phyloP scores from a whole-genome alignment of 2,329 filamentous ascomycete species.

The Pestalotiopsis sp. region DNA sequence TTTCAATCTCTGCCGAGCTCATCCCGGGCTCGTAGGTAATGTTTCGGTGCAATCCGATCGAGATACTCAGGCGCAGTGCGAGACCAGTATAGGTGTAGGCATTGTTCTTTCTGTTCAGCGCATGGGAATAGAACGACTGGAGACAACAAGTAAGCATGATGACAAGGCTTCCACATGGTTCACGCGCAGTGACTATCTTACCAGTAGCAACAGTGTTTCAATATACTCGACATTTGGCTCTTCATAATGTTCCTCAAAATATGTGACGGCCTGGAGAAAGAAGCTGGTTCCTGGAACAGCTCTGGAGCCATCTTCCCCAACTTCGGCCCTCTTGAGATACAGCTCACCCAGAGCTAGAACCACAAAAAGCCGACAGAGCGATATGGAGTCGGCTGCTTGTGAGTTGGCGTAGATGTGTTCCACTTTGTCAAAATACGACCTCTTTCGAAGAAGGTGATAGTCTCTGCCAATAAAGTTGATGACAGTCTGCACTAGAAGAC shows the following conservation, averaged over 20 bases:
- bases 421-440: slow-evolving; percentile 29
- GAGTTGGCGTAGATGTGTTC: slow-evolving; percentile 30
- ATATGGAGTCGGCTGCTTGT: slow-evolving; percentile 13
- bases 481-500: slow-evolving; percentile 36
- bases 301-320: slow-evolving; percentile 15
- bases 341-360: slow-evolving; percentile 19
- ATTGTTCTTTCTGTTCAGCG: slow-evolving; percentile 38
- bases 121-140: slow-evolving; percentile 35
- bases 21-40: slow-evolving; percentile 27
- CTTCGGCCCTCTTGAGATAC: slow-evolving; percentile 17
- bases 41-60: slow-evolving; percentile 38
- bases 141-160: slow-evolving; percentile 1
- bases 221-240: slow-evolving; percentile 36
- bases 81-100: slow-evolving; percentile 36
- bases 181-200: slow-evolving; percentile 17
- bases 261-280: slow-evolving; percentile 32
- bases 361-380: slow-evolving; percentile 17
- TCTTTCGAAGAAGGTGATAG: slow-evolving; percentile 36
- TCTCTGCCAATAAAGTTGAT: slow-evolving; percentile 33
- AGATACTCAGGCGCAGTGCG: slow-evolving; percentile 35
- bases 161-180: background rate
- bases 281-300: slow-evolving; percentile 36
- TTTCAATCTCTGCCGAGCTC: slow-evolving; percentile 26
- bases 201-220: slow-evolving; percentile 37
- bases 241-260: slow-evolving; percentile 36